A percentile compares a stretch with the other conserved stretches of the same genome.
These are phyloP conservation scores for Salvia sclarea DNA, from an alignment of 305 asterid genomes.

Conservation along the genomic window DNA sequence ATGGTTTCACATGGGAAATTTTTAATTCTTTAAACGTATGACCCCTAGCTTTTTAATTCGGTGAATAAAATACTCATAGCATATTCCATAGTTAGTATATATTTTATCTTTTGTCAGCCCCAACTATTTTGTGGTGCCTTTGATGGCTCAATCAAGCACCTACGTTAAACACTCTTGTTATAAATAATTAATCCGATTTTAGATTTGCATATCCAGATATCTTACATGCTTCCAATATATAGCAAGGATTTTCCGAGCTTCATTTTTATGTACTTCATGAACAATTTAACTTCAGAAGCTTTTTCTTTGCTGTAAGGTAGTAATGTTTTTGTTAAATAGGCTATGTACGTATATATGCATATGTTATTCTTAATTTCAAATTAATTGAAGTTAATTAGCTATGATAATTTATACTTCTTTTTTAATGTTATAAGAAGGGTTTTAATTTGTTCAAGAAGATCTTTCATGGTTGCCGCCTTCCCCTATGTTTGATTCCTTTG, in stretches of 20 bases:
- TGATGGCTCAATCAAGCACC: not conserved
- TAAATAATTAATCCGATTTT: too few relatives aligned
- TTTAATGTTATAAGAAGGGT: not conserved
- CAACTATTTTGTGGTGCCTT: not conserved
- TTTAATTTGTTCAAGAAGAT: not conserved
- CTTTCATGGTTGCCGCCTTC: too few relatives aligned
- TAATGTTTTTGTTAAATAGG: too few relatives aligned
- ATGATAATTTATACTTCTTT: too few relatives aligned
- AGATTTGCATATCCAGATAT: not conserved
- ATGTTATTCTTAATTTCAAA: not conserved
- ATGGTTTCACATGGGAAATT: constrained; percentile 11
- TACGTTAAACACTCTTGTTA: not conserved
- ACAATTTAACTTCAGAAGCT: not conserved
- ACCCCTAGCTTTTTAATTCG: not conserved
- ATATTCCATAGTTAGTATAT: not conserved
- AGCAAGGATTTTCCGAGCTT: not conserved
- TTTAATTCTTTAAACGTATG: constrained; percentile 6
- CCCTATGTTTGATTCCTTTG: too few relatives aligned
- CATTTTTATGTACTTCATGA: not conserved
- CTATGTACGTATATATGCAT: too few relatives aligned
- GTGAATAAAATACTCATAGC: constrained; percentile 8
- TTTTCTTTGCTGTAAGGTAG: not conserved
- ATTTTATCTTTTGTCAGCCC: not conserved
- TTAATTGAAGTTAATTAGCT: not conserved
- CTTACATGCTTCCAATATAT: not conserved